phyloP scores from a whole-genome alignment of 1,284 basidiomycete genomes.

The Cryptococcus sp. region DNA sequence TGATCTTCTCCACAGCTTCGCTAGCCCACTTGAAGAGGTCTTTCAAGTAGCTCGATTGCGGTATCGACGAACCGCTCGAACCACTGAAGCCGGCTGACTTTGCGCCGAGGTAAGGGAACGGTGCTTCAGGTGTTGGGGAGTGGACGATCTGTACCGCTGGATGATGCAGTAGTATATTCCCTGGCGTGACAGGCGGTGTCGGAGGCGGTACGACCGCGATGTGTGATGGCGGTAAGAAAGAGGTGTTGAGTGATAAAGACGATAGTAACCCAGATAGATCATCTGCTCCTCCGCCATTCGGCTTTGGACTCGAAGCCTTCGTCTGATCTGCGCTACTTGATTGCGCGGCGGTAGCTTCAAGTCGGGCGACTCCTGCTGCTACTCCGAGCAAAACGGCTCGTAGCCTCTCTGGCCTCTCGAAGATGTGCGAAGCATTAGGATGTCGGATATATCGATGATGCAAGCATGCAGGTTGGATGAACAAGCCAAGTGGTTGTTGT shows the following conservation, averaged over 20 bases:
- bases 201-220: conserved; percentile 36
- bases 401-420: conserved; percentile 88
- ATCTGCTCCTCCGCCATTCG: conserved; percentile 5
- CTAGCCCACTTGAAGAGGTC: conserved; percentile 60
- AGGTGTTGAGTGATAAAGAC: conserved; percentile 31
- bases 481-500: conserved; percentile 41
- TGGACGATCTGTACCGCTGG: conserved; percentile 49
- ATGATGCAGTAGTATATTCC: conserved; percentile 44
- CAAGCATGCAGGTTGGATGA: conserved; percentile 53
- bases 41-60: conserved; percentile 38
- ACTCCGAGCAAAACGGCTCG: conserved; percentile 77
- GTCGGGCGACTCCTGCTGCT: conserved; percentile 70
- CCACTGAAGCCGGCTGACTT: background rate
- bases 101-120: conserved; percentile 35
- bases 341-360: conserved; percentile 59
- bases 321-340: background rate
- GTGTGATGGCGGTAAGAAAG: conserved; percentile 19
- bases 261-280: conserved; percentile 40
- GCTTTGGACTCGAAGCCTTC: background rate
- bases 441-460: conserved; percentile 76
- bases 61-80: conserved; percentile 18
- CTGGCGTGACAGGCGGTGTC: conserved; percentile 24
- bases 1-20: conserved; percentile 68
- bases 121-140: conserved; percentile 40
- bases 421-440: conserved; percentile 68